phyloP scores from a whole-genome alignment of 1,139 yeast genomes.

The Zygoascus meyerae region DNA sequence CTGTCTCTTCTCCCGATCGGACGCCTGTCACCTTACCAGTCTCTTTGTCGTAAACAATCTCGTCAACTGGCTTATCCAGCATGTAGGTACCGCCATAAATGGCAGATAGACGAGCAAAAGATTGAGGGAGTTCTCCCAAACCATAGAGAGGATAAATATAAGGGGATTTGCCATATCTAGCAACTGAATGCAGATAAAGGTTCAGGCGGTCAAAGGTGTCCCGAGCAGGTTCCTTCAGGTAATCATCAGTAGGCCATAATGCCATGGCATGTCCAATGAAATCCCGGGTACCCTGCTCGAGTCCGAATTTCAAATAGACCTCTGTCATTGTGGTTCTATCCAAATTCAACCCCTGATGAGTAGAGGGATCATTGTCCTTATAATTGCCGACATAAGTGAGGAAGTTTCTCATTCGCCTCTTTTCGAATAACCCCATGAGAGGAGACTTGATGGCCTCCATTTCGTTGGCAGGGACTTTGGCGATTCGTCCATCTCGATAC shows the following conservation, averaged over 20 bases:
- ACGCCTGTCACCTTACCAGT: slow-evolving; percentile 79
- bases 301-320: slow-evolving; percentile 80
- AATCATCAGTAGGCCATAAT: slow-evolving; percentile 88
- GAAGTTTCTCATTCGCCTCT: slow-evolving; percentile 89
- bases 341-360: slow-evolving; percentile 79
- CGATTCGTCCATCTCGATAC: slow-evolving; percentile 82
- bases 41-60: slow-evolving; percentile 64
- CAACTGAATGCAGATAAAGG: slow-evolving; percentile 83
- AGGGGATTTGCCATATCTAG: slow-evolving; percentile 94
- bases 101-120: slow-evolving; percentile 94
- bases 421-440: slow-evolving; percentile 93
- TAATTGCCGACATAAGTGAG: slow-evolving; percentile 82
- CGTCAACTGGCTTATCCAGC: slow-evolving; percentile 95
- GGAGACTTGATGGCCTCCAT: slow-evolving; percentile 88
- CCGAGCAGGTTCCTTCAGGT: slow-evolving; percentile 82
- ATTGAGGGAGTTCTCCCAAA: slow-evolving; percentile 96
- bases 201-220: slow-evolving; percentile 85
- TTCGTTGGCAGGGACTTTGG: slow-evolving; percentile 92
- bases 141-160: slow-evolving; percentile 95
- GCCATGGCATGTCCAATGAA: slow-evolving; percentile 99
- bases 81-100: slow-evolving; percentile 98
- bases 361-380: slow-evolving; percentile 67
- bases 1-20: slow-evolving; percentile 83
- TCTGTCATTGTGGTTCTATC: slow-evolving; percentile 91
- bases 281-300: slow-evolving; percentile 90